phyloP scores from a whole-genome alignment of 140 eudicot genomes.

The Oenanthe javanica region DNA sequence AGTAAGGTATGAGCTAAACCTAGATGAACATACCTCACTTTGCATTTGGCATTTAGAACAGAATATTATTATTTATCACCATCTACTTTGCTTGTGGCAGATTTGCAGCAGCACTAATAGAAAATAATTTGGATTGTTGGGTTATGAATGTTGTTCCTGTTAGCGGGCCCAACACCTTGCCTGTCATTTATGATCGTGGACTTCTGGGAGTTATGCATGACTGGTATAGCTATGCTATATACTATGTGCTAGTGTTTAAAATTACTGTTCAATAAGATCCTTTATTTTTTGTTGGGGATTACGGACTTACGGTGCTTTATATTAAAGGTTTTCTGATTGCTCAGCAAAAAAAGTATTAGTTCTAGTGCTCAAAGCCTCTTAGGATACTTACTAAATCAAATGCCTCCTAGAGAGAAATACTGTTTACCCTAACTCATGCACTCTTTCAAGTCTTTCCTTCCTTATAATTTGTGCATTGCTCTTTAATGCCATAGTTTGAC shows the following conservation, averaged over 20 bases:
- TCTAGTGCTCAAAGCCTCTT: not conserved
- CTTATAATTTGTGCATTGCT: not conserved
- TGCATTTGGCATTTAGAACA: not conserved
- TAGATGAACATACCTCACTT: not conserved
- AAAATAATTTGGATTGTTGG: slow-evolving; percentile 73
- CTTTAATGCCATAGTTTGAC: not conserved
- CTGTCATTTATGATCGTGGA: slow-evolving; percentile 94
- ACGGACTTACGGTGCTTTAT: not conserved
- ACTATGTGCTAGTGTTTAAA: not conserved
- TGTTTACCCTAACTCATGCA: not conserved
- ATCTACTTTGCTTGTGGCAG: slow-evolving; percentile 25
- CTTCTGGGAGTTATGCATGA: slow-evolving; percentile 97
- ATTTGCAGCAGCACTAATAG: slow-evolving; percentile 88
- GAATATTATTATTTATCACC: not conserved
- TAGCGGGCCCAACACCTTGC: slow-evolving; percentile 89
- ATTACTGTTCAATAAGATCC: not conserved
- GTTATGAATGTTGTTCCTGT: slow-evolving; percentile 92
- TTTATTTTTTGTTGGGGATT: not conserved
- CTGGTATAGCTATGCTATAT: slow-evolving; percentile 39
- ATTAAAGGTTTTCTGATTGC: not conserved
- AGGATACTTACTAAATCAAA: not conserved
- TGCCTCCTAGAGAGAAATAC: not conserved
- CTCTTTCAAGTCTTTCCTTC: not conserved
- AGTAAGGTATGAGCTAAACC: not conserved
- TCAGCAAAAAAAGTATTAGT: not conserved